These are phyloP conservation scores for Kodamaea plutei DNA, from an alignment of 1,139 yeast species.

Conservation along the genomic window DNA sequence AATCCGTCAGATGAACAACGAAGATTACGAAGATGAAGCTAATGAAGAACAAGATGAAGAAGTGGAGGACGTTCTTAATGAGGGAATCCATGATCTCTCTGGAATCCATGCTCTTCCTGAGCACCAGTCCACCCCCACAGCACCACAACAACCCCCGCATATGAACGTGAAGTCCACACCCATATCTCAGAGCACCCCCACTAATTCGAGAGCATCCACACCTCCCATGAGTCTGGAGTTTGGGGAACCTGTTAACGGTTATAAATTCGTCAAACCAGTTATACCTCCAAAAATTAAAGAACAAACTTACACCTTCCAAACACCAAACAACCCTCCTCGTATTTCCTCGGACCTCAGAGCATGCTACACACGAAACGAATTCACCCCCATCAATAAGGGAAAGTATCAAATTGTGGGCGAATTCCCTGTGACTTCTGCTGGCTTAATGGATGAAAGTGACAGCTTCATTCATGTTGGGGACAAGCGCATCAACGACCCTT, in stretches of 20 bases:
- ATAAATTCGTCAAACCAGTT: conserved; percentile 28
- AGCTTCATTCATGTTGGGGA: conserved; percentile 37
- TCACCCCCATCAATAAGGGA: conserved; percentile 9
- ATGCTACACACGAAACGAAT: conserved; percentile 16
- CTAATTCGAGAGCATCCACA: conserved; percentile 20
- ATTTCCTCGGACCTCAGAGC: conserved; percentile 12
- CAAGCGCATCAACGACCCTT: conserved; percentile 40
- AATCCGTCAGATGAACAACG: conserved; percentile 11
- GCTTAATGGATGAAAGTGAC: conserved; percentile 33
- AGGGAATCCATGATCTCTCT: conserved; percentile 6
- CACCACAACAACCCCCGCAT: neutral
- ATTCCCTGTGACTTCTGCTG: conserved; percentile 34
- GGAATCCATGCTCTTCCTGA: conserved; percentile 2
- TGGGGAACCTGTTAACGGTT: conserved; percentile 34
- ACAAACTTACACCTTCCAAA: conserved; percentile 5
- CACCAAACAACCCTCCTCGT: conserved; percentile 9
- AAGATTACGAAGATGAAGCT: conserved; percentile 8
- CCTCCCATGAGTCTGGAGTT: conserved; percentile 20
- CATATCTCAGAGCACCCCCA: conserved; percentile 23
- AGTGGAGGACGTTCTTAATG: conserved; percentile 4
- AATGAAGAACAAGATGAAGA: too few species aligned
- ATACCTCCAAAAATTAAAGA: too few species aligned
- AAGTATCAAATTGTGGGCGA: conserved; percentile 33
- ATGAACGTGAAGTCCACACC: conserved; percentile 14
- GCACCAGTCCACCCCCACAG: conserved; percentile 6